These are phyloP conservation scores for Boletus sensibilis DNA, from an alignment of 768 basidiomycete species.

Conservation along the genomic window DNA sequence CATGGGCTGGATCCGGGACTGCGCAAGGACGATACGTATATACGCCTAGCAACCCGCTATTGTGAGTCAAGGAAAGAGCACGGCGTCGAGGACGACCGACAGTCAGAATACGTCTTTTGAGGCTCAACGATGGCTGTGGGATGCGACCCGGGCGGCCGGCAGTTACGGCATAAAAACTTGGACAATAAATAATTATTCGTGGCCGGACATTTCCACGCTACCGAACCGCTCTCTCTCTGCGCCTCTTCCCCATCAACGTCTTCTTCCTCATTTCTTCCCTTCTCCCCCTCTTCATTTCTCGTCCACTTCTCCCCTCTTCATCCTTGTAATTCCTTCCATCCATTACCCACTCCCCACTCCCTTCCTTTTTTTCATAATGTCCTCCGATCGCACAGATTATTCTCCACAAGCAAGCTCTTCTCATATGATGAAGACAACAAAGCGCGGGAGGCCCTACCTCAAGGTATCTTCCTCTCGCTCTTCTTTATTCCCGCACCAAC, in stretches of 20 bases:
- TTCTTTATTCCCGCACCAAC: conserved; percentile 8
- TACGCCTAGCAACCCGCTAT: background rate
- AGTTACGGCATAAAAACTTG: conserved; percentile 18
- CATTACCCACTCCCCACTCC: conserved; percentile 5
- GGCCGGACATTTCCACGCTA: conserved; percentile 28
- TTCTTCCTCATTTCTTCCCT: conserved; percentile 32
- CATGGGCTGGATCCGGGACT: too few relatives aligned
- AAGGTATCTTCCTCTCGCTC: conserved; percentile 54
- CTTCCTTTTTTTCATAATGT: conserved; percentile 34
- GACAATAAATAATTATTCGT: conserved; percentile 26
- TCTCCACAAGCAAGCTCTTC: conserved; percentile 63
- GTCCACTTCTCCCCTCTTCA: conserved; percentile 16
- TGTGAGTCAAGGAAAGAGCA: background rate
- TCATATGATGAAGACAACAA: conserved; percentile 99
- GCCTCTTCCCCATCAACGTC: conserved; percentile 22
- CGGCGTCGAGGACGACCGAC: background rate
- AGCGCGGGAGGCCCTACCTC: conserved; percentile 90
- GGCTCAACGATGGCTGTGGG: conserved; percentile 7
- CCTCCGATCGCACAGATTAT: conserved; percentile 39
- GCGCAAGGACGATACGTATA: background rate
- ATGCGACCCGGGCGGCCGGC: conserved; percentile 15
- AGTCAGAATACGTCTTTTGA: background rate
- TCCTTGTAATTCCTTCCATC: conserved; percentile 26
- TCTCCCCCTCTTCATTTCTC: conserved; percentile 33
- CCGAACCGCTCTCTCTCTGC: conserved; percentile 25